Evolutionary conservation across 139 green algal species (phyloP).

Genomic region (Chlorella sp.): DNA sequence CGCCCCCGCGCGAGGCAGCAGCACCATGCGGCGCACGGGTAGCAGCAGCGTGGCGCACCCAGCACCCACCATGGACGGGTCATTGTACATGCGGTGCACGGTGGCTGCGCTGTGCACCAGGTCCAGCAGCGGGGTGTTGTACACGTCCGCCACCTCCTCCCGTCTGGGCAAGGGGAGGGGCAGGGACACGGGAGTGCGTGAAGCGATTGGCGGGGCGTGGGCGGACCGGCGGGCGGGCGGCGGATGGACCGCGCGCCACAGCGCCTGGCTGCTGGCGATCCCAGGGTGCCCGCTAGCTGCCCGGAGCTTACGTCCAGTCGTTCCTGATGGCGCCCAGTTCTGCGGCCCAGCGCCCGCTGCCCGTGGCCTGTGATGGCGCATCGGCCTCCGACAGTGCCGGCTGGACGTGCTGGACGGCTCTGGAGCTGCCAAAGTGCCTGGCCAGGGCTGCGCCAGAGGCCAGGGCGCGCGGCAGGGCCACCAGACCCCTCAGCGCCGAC

Average conservation of each 20-base stretch:
- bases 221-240: background rate
- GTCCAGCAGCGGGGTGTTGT: slow-evolving; percentile 90
- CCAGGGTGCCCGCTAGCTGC: background rate
- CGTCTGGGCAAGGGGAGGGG: slow-evolving; percentile 52
- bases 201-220: background rate
- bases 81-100: slow-evolving; percentile 91
- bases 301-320: slow-evolving; percentile 76
- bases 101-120: slow-evolving; percentile 84
- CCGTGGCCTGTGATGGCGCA: slow-evolving; percentile 4
- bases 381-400: background rate
- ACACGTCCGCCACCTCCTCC: slow-evolving; percentile 89
- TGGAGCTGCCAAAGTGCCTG: background rate
- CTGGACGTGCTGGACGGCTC: slow-evolving; percentile 10
- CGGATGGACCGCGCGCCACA: background rate
- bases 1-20: no score
- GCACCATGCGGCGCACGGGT: background rate
- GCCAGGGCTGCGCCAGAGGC: background rate
- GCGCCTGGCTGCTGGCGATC: background rate
- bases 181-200: background rate
- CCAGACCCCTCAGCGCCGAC: background rate
- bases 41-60: background rate
- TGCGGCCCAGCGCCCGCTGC: slow-evolving; percentile 50
- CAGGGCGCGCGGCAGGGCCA: slow-evolving; percentile 9
- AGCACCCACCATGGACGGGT: slow-evolving; percentile 78
- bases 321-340: slow-evolving; percentile 76